phyloP scores from a whole-genome alignment of 2,329 filamentous ascomycete species.

The Cladosporium oxysporum region DNA sequence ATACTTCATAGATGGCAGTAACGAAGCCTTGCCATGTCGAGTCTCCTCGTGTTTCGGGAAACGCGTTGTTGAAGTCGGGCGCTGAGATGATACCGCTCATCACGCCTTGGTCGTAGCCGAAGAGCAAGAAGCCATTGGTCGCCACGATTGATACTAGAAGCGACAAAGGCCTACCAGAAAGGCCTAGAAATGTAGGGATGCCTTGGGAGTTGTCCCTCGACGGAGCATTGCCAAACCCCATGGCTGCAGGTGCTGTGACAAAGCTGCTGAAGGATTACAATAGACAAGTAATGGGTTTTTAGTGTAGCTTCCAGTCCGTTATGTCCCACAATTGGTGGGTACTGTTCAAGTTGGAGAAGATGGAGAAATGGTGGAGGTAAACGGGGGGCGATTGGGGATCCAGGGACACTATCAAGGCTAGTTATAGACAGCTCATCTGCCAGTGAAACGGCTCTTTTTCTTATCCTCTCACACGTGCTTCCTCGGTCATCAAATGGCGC shows the following conservation, averaged over 20 bases:
- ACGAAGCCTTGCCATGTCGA: slow-evolving; percentile 45
- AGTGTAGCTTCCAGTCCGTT: background rate
- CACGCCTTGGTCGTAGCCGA: slow-evolving; percentile 32
- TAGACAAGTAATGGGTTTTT: background rate
- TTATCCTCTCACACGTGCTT: background rate
- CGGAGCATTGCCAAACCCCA: slow-evolving; percentile 11
- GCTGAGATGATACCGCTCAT: slow-evolving; percentile 63
- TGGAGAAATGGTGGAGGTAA: slow-evolving; percentile 4
- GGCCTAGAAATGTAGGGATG: slow-evolving; percentile 56
- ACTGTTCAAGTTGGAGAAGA: slow-evolving; percentile 1
- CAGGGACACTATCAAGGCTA: background rate
- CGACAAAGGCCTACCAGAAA: slow-evolving; percentile 59
- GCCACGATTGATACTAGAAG: slow-evolving; percentile 63
- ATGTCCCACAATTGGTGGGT: background rate
- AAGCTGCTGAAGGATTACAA: background rate
- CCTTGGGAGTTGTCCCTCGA: slow-evolving; percentile 29
- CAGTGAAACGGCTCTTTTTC: background rate
- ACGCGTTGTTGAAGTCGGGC: slow-evolving; percentile 55
- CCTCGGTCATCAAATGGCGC: background rate
- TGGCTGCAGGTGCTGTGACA: background rate
- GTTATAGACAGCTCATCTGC: slow-evolving; percentile 2
- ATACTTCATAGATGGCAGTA: slow-evolving; percentile 28
- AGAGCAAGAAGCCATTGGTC: slow-evolving; percentile 43
- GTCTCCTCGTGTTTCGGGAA: slow-evolving; percentile 46
- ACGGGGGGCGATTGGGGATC: background rate